phyloP scores from a whole-genome alignment of 768 basidiomycete genomes.

The Collybia mongolica region DNA sequence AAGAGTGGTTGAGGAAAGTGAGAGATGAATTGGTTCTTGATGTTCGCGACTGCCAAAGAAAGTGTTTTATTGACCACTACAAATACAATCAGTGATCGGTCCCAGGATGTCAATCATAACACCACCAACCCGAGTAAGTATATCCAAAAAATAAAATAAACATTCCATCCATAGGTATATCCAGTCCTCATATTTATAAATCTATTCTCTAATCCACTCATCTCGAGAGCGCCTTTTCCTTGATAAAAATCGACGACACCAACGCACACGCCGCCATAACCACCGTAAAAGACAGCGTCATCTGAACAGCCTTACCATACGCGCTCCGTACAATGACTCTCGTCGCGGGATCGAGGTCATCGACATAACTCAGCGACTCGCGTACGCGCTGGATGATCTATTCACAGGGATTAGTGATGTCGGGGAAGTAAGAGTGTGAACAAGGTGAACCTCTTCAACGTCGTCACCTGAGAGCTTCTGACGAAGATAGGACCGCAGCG shows the following conservation, averaged over 20 bases:
- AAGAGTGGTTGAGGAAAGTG: too few relatives aligned
- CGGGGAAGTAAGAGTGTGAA: neutral
- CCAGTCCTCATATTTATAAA: too few relatives aligned
- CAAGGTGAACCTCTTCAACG: slow-evolving; percentile 48
- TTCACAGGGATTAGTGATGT: neutral
- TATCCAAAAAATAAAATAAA: too few relatives aligned
- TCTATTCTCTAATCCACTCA: too few relatives aligned
- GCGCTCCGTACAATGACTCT: slow-evolving; percentile 34
- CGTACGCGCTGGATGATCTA: slow-evolving; percentile 50
- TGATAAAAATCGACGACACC: slow-evolving; percentile 49
- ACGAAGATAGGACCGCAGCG: slow-evolving; percentile 44
- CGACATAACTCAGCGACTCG: slow-evolving; percentile 47
- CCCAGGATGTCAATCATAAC: too few relatives aligned
- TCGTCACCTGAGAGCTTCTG: slow-evolving; percentile 40
- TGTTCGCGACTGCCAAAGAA: too few relatives aligned
- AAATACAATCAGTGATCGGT: too few relatives aligned
- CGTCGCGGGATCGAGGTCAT: slow-evolving; percentile 38
- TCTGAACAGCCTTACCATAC: slow-evolving; percentile 45
- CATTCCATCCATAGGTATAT: too few relatives aligned
- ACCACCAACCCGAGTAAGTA: too few relatives aligned
- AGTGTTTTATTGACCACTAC: too few relatives aligned
- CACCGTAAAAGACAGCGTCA: slow-evolving; percentile 47
- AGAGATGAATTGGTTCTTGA: too few relatives aligned
- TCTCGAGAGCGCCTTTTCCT: slow-evolving; percentile 39
- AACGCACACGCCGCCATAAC: slow-evolving; percentile 37